Base-by-base conservation (phyloP, 1,139 yeast genomes). In the Geotrichum reessii region DNA sequence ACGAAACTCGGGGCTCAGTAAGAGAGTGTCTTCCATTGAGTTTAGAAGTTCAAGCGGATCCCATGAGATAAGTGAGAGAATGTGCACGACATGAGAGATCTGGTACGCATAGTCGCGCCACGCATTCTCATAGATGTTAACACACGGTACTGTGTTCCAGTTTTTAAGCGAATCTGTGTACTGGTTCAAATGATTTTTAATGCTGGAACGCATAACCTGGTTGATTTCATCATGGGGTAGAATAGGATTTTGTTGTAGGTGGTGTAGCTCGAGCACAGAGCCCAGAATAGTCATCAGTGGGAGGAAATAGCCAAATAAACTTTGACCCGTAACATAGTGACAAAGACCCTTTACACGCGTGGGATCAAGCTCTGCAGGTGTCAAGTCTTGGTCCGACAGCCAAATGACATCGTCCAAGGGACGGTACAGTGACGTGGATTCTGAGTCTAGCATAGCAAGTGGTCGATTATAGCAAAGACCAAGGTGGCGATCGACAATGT, bases 381-480 rank as follows among this genome's bases (percentile, higher is more conserved):
- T 46, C 11, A 56, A 21, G 3, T 47, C 56, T 14, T 40, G 52
- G 28, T 63, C 65, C 3, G 71, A 67, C 6, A 64, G 62, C 78
- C 78, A 76, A 3, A 69, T 58, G 2, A 62, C 66, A 48, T 76
- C 78, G 51, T 65, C 66, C 56, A 73, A 68, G 0, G 79, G 79
- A 5, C 71, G 66, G 58, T 65, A 72, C 17, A 76, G 61, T 7
- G 67, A 68, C 54, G 63, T 59, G 25, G 73, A 70, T 58, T 73
- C 77, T 3, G 69, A 62, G 59, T 76, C 79, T 12, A 70, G 63
- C 22, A 75, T 67, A 6, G 69, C 63, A 33, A 71, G 59, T 1
- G 74, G 72, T 5, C 73, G 65, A 59, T 75, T 76, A 63, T 74
- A 75, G 56, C 77, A 72, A 48, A 76, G 65, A 0, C 76, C 74